Base-by-base conservation (phyloP, 2,329 filamentous ascomycete genomes). In the Microdochium nivale region DNA sequence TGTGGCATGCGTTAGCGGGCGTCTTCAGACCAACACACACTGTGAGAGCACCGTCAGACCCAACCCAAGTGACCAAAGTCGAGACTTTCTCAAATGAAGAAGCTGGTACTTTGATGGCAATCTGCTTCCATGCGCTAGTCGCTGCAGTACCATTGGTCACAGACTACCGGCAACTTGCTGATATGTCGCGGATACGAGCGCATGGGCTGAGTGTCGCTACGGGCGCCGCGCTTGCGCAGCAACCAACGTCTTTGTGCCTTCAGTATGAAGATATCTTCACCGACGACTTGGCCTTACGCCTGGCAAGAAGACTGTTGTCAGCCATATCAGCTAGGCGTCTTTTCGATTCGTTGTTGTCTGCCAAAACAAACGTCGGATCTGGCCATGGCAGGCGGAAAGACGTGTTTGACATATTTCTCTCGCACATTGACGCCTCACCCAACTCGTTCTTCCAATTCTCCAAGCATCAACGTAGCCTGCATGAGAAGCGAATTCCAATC, bases 201-300 rank as follows among this genome's bases (percentile, higher is more conserved):
- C 74, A 75, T 47, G 80, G 79, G 1, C 53, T 79, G 32, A 73
- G 72, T 10, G 64, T 81, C 25, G 67, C 75, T 16, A 72, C 70
- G 2, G 72, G 72, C 52, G 73, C 74, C 14, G 64, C 70, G 3
- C 65, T 73, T 2, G 71, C 73, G 4, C 65, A 71, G 3, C 76
- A 80, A 54, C 71, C 75, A 3, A 58, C 71, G 3, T 65, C 71
- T 10, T 65, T 81, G 21, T 83, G 78, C 55, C 69, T 85, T 5
- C 72, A 79, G 51, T 85, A 83, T 52, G 79, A 86, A 54, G 83
- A 86, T 58, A 74, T 74, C 1, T 84, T 86, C 53, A 79, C 79
- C 0, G 74, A 85, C 56, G 77, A 78, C n/a, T 65, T 83, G 35
- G 79, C 80, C 8, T 58, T 84, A 49, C 74, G 81, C 48, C 65